Base-by-base conservation (phyloP, 768 basidiomycete genomes). In the Epithele typhae region DNA sequence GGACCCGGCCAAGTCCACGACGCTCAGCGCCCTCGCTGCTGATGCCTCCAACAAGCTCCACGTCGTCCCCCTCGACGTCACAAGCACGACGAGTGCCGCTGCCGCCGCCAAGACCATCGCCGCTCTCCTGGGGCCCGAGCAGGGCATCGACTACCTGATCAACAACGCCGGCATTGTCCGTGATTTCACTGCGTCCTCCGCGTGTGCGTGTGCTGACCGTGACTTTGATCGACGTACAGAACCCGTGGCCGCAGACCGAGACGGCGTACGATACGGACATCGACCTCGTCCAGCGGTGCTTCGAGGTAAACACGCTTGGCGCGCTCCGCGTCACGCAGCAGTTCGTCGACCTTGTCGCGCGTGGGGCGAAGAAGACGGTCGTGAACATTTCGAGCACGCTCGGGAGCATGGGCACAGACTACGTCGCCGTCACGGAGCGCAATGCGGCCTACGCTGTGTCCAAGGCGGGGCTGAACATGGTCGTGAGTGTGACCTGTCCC, bases 401-500 rank as follows among this genome's bases (percentile, higher is more conserved):
- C 7, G 62, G 54, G 4, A 68, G 68, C 49, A 40, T 42, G 37
- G 56, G 37, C 25, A 14, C 57, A 63, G 47, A 35, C 11, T n/a
- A n/a, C n/a, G n/a, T n/a, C n/a, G n/a, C n/a, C n/a, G 17, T 51
- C 33, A 64, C 62, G 1, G 48, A 42, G 1, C 46, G 46, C 27
- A 43, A 48, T 35, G 43, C 64, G 22, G 57, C 59, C 19, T 72
- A 71, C 46, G 56, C 58, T 14, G 61, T 69, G 37, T 63, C 54
- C 22, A 70, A 71, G 55, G 54, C 61, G 3, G 68, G 63, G 12
- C 51, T 70, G 35, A 69, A 69, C 45, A 72, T 71, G 70, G 54
- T 71, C 41, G 69, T 71, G 48, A 23, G 64, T 40, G 5, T 6
- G 2, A 14, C 8, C 11, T 22, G 5, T 17, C 6, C n/a, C 32